Conservation (phyloP, 768 basidiomycete species). For the Rhodotorula kratochvilovae region DNA sequence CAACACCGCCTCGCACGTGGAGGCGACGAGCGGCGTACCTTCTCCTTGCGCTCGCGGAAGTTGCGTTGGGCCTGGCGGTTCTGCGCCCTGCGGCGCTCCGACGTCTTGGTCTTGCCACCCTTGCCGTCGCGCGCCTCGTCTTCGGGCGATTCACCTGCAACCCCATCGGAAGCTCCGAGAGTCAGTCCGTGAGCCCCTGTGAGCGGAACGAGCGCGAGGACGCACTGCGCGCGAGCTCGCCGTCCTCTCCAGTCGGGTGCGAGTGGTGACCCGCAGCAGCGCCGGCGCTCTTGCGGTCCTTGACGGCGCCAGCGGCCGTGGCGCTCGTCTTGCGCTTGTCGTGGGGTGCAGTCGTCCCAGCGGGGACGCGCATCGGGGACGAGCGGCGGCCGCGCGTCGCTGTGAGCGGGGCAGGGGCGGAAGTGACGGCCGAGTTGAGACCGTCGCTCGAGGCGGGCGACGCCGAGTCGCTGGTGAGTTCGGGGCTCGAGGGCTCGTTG, state of each 20-base stretch:
- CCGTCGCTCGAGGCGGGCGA: constrained; percentile 12
- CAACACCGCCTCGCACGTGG: background rate
- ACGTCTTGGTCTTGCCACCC: constrained; percentile 33
- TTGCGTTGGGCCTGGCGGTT: constrained; percentile 95
- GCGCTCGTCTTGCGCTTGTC: constrained; percentile 24
- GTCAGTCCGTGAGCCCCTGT: background rate
- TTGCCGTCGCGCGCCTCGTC: constrained; percentile 2
- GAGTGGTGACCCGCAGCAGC: constrained; percentile 3
- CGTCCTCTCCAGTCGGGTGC: constrained; percentile 21
- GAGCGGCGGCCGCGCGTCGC: background rate
- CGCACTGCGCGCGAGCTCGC: constrained; percentile 22
- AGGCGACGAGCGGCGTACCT: constrained; percentile 10
- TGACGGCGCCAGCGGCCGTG: constrained; percentile 8
- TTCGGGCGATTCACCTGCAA: constrained; percentile 28
- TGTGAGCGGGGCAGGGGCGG: background rate
- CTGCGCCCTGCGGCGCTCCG: constrained; percentile 79
- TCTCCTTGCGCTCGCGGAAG: constrained; percentile 91
- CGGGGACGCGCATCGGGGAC: background rate
- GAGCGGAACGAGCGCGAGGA: background rate
- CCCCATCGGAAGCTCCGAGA: no score
- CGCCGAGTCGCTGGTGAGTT: constrained; percentile 11
- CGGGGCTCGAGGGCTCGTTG: constrained; percentile 17
- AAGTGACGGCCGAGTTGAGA: background rate
- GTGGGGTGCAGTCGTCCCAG: background rate
- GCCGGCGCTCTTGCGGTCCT: constrained; percentile 11